These are phyloP conservation scores for Aspergillus sp. DNA, from an alignment of 2,329 filamentous ascomycete species.

Conservation along the genomic window DNA sequence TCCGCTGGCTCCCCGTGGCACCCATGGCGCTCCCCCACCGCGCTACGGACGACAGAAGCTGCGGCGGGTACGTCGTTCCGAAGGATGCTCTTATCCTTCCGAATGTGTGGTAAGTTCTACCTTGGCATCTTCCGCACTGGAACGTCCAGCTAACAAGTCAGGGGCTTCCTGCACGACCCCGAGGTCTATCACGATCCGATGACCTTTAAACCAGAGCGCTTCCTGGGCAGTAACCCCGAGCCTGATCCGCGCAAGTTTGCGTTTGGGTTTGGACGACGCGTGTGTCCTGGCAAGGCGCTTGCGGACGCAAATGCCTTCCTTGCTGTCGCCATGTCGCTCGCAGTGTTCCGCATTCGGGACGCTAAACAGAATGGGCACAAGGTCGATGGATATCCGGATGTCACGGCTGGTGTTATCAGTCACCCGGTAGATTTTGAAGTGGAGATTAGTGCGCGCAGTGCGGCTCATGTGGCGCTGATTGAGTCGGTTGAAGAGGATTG, in stretches of 20 bases:
- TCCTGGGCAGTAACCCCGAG: not conserved
- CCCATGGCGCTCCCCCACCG: conserved; percentile 29
- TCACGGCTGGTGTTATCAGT: conserved; percentile 30
- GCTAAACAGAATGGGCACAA: not conserved
- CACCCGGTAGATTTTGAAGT: conserved; percentile 36
- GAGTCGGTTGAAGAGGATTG: conserved; percentile 31
- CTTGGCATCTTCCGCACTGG: not conserved
- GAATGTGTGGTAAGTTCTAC: conserved; percentile 33
- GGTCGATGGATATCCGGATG: conserved; percentile 30
- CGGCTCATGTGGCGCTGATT: conserved; percentile 31
- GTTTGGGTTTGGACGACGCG: not conserved
- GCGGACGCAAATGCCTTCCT: not conserved
- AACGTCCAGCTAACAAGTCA: not conserved
- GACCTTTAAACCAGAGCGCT: not conserved
- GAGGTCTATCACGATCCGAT: conserved; percentile 10
- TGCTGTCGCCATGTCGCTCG: not conserved
- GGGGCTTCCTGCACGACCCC: conserved; percentile 29
- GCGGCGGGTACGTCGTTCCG: conserved; percentile 23
- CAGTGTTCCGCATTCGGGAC: not conserved
- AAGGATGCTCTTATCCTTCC: conserved; percentile 33
- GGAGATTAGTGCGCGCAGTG: conserved; percentile 32
- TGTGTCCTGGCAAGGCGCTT: not conserved
- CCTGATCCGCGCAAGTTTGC: not conserved
- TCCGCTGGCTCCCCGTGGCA: conserved; percentile 31
- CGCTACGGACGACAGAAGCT: conserved; percentile 21